Conservation (phyloP, 768 basidiomycete species). For the Tulasnella sp. region DNA sequence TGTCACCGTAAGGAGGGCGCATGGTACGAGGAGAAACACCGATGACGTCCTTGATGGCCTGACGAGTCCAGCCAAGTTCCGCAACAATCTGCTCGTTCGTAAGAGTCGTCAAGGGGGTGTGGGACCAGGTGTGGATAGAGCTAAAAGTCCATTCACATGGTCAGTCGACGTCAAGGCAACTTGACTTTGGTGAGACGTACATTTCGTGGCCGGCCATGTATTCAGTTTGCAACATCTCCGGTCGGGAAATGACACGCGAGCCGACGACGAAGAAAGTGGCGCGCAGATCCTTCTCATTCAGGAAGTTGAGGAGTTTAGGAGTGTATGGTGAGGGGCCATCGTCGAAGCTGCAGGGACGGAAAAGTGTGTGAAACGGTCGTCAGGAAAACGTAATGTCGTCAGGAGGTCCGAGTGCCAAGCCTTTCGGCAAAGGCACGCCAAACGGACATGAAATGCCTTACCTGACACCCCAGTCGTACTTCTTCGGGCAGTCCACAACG, state of each 20-base stretch:
- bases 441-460: conserved; percentile 17
- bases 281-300: conserved; percentile 46
- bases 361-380: background rate
- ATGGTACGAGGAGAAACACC: conserved; percentile 35
- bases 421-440: background rate
- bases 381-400: background rate
- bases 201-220: conserved; percentile 29
- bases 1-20: conserved; percentile 77
- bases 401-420: conserved; percentile 23
- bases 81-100: conserved; percentile 81
- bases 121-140: conserved; percentile 87
- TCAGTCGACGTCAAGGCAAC: background rate
- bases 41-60: conserved; percentile 56
- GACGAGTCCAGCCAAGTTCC: conserved; percentile 85
- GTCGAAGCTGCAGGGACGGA: conserved; percentile 37
- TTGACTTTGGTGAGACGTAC: no score
- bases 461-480: conserved; percentile 66
- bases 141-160: conserved; percentile 22
- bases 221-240: conserved; percentile 56
- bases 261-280: conserved; percentile 86
- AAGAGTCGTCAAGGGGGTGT: conserved; percentile 40
- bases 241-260: conserved; percentile 70
- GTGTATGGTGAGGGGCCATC: conserved; percentile 79
- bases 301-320: conserved; percentile 61
- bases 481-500: conserved; percentile 55